Conservation (phyloP, 129 eudicot genomes). For the Artemisia annua region DNA sequence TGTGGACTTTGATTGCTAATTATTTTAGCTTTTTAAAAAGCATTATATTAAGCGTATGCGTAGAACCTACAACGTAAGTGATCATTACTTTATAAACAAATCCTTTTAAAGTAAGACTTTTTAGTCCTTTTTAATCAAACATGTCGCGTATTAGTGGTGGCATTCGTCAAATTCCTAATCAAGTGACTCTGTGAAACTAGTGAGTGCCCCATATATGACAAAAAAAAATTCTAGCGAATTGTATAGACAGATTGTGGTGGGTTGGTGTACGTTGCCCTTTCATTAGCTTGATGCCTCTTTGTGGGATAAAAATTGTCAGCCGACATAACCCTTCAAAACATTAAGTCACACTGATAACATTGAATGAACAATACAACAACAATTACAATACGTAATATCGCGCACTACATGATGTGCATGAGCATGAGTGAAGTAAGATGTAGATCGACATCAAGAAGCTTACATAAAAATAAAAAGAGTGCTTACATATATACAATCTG, state of each 20-base stretch:
- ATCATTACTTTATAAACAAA: slow-evolving; percentile 8
- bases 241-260: background rate
- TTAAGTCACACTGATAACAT: background rate
- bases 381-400: too few relatives aligned
- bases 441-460: too few relatives aligned
- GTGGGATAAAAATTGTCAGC: background rate
- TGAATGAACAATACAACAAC: background rate
- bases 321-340: background rate
- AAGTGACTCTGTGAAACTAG: slow-evolving; percentile 17
- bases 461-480: too few relatives aligned
- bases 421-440: too few relatives aligned
- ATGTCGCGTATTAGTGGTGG: slow-evolving; percentile 14
- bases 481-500: too few relatives aligned
- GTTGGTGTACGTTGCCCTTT: slow-evolving; percentile 12
- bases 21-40: background rate
- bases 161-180: slow-evolving; percentile 19
- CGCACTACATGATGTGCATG: too few relatives aligned
- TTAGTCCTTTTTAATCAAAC: background rate
- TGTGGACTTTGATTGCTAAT: slow-evolving; percentile 10
- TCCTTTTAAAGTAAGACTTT: background rate
- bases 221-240: background rate
- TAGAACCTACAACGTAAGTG: slow-evolving; percentile 26
- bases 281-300: background rate
- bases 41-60: slow-evolving; percentile 6
- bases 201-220: slow-evolving; percentile 18